These are phyloP conservation scores for Tulasnella sp. DNA, from an alignment of 768 basidiomycete genomes.

Conservation along the genomic window DNA sequence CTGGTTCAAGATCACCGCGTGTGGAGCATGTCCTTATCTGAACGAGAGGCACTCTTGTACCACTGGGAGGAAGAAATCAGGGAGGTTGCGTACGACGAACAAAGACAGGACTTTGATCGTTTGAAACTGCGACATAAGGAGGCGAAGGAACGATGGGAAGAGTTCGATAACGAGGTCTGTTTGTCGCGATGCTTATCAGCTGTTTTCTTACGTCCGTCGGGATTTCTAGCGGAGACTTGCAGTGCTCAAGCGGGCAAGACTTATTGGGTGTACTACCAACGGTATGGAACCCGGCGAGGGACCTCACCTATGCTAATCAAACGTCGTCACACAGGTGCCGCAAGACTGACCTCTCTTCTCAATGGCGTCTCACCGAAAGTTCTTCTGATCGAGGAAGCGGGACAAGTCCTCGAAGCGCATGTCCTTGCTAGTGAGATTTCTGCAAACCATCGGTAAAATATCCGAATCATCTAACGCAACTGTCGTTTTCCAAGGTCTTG, in stretches of 20 bases:
- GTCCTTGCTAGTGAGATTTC: constrained; percentile 34
- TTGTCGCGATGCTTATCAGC: background rate
- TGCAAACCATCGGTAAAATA: background rate
- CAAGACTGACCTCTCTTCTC: constrained; percentile 49
- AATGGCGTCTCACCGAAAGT: constrained; percentile 49
- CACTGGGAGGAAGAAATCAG: constrained; percentile 40
- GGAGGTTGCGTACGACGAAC: constrained; percentile 22
- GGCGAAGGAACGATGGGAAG: constrained; percentile 28
- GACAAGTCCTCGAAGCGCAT: constrained; percentile 71
- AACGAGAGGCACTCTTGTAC: constrained; percentile 35
- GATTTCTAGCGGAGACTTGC: constrained; percentile 42
- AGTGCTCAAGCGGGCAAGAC: constrained; percentile 41
- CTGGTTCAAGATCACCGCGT: constrained; percentile 32
- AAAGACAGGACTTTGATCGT: constrained; percentile 34
- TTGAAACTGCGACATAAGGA: constrained; percentile 33
- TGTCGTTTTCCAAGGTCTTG: constrained; percentile 31
- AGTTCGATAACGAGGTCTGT: constrained; percentile 44
- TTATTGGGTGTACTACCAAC: constrained; percentile 72
- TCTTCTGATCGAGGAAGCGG: constrained; percentile 67
- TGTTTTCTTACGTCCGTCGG: background rate
- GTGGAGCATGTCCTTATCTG: constrained; percentile 42
- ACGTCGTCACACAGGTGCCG: constrained; percentile 38
- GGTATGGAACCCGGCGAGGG: constrained; percentile 29
- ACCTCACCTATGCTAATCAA: background rate
- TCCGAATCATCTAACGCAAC: background rate